Conservation (phyloP, 106 monocot genomes). For the Agapanthus africanus region DNA sequence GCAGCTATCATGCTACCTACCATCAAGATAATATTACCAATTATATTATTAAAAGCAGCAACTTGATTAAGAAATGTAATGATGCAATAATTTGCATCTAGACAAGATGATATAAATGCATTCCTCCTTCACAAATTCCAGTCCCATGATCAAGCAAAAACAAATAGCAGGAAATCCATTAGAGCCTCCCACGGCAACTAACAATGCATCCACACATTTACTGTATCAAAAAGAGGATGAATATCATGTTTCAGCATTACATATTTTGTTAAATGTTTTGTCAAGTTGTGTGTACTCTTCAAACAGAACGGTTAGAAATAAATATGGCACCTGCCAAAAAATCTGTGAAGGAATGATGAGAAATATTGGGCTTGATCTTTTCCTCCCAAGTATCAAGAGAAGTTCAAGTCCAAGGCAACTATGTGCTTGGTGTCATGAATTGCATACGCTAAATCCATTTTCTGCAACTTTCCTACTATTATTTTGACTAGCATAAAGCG, state of each 20-base stretch:
- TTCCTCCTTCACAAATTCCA: background rate
- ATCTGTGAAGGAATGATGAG: background rate
- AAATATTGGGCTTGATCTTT: background rate
- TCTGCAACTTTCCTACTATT: background rate
- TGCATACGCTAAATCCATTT: slow-evolving; percentile 16
- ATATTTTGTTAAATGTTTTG: background rate
- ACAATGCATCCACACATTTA: background rate
- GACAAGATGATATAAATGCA: background rate
- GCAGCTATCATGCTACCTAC: too few relatives aligned
- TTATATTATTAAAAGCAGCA: too few relatives aligned
- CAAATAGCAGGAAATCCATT: too few relatives aligned
- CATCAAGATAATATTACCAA: too few relatives aligned
- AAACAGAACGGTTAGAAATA: background rate
- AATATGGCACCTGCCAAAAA: background rate
- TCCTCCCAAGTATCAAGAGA: background rate
- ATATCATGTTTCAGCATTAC: background rate
- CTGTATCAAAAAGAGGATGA: background rate
- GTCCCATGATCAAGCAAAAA: background rate
- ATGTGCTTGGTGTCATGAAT: slow-evolving; percentile 2
- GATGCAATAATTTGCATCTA: background rate
- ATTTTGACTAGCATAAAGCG: slow-evolving; percentile 33
- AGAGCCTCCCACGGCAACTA: background rate
- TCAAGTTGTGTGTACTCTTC: too few relatives aligned
- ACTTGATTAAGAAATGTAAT: too few relatives aligned
- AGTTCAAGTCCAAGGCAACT: background rate